Evolutionary conservation across 2,329 filamentous ascomycete genomes (phyloP).

Genomic region (Macroventuria anomochaeta): DNA sequence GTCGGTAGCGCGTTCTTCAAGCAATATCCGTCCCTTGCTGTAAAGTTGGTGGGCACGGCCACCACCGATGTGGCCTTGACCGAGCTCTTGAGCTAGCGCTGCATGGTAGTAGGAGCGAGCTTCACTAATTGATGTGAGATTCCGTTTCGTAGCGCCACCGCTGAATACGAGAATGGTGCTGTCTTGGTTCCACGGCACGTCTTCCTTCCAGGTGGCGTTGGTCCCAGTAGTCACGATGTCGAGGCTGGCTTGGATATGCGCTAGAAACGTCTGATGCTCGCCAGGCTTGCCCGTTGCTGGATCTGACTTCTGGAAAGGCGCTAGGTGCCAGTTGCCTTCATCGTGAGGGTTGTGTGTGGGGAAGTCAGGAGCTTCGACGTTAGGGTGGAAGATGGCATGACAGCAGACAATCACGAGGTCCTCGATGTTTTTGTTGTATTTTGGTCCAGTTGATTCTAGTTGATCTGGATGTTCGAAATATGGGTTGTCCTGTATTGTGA

Average conservation of each 20-base stretch:
- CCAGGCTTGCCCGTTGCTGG: constrained; percentile 56
- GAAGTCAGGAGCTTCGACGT: constrained; percentile 34
- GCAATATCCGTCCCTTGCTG: constrained; percentile 54
- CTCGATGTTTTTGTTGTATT: constrained; percentile 36
- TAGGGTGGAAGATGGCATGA: constrained; percentile 73
- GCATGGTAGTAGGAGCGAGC: constrained; percentile 47
- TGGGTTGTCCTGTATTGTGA: constrained; percentile 15
- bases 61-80: constrained; percentile 33
- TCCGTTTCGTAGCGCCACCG: constrained; percentile 61
- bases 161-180: constrained; percentile 69
- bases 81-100: constrained; percentile 35
- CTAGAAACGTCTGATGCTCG: constrained; percentile 80
- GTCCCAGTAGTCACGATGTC: constrained; percentile 55
- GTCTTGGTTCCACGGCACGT: constrained; percentile 22
- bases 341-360: constrained; percentile 38
- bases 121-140: constrained; percentile 43
- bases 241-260: constrained; percentile 73
- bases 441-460: constrained; percentile 30
- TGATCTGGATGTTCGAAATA: constrained; percentile 40
- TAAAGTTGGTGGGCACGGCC: constrained; percentile 41
- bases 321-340: constrained; percentile 68
- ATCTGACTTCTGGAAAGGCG: constrained; percentile 69
- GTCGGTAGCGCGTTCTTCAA: constrained; percentile 79
- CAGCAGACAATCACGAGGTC: constrained; percentile 82
- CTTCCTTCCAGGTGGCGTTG: constrained; percentile 46